These are phyloP conservation scores for Globisporangium abappressorium DNA, from an alignment of 352 stramenopile genomes.

Conservation along the genomic window DNA sequence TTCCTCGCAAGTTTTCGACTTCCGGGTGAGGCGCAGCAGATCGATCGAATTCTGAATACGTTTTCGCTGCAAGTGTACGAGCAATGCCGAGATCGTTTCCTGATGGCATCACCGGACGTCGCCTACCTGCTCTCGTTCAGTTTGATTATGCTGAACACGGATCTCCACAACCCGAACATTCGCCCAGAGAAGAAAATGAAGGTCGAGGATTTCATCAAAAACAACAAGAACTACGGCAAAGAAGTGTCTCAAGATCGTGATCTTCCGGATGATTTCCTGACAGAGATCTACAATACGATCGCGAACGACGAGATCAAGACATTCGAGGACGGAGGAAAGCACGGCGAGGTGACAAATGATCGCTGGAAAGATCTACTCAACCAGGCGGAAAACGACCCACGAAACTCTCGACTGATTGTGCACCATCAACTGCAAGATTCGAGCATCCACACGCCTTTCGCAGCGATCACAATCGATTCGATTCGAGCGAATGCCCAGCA, in stretches of 20 bases:
- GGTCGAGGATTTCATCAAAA: slow-evolving; percentile 82
- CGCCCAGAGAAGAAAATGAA: slow-evolving; percentile 85
- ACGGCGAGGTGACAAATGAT: slow-evolving; percentile 74
- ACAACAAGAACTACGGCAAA: slow-evolving; percentile 89
- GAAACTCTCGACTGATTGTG: slow-evolving; percentile 60
- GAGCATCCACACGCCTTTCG: neutral
- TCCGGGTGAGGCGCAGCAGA: slow-evolving; percentile 85
- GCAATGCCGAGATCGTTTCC: slow-evolving; percentile 79
- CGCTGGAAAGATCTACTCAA: slow-evolving; percentile 78
- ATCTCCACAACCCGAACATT: slow-evolving; percentile 87
- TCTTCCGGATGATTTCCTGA: slow-evolving; percentile 71
- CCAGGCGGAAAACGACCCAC: slow-evolving; percentile 62
- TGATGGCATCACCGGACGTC: slow-evolving; percentile 88
- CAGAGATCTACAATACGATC: slow-evolving; percentile 72
- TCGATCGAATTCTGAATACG: slow-evolving; percentile 84
- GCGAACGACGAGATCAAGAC: slow-evolving; percentile 78
- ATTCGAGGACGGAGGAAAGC: slow-evolving; percentile 73
- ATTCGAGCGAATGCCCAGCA: slow-evolving; percentile 13
- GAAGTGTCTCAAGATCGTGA: slow-evolving; percentile 76
- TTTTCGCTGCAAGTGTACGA: slow-evolving; percentile 85
- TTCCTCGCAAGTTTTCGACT: slow-evolving; percentile 85
- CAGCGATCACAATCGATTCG: slow-evolving; percentile 4
- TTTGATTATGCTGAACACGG: slow-evolving; percentile 89
- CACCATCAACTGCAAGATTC: slow-evolving; percentile 30
- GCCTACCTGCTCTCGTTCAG: slow-evolving; percentile 89